Conservation (phyloP, 306 rosid genomes). For the Citrullus colocynthis region DNA sequence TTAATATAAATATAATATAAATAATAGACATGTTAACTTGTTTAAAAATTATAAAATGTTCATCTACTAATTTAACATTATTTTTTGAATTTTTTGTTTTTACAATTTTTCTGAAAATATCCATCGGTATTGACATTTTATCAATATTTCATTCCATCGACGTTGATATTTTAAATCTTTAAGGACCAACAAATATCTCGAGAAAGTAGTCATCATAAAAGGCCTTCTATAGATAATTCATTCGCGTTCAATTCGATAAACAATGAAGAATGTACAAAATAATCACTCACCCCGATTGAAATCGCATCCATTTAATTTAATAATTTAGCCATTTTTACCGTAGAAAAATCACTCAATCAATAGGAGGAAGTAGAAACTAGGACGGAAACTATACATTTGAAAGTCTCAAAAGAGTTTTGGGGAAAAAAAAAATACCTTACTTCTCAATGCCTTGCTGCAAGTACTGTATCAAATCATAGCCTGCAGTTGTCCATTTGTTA, state of each 20-base stretch:
- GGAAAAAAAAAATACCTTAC: slow-evolving; percentile 15
- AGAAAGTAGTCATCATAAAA: not conserved
- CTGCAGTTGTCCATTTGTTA: slow-evolving; percentile 99
- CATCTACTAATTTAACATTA: too few relatives aligned
- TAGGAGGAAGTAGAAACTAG: slow-evolving; percentile 2
- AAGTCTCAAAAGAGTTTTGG: slow-evolving; percentile 5
- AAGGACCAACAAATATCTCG: not conserved
- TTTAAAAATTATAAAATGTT: too few relatives aligned
- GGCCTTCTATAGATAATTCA: not conserved
- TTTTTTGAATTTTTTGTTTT: too few relatives aligned
- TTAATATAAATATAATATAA: too few relatives aligned
- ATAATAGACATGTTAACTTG: too few relatives aligned
- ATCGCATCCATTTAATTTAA: not conserved
- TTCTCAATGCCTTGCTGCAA: slow-evolving; percentile 98
- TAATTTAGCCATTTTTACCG: slow-evolving; percentile 3
- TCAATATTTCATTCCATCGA: too few relatives aligned
- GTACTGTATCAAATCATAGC: slow-evolving; percentile 92
- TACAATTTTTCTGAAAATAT: too few relatives aligned
- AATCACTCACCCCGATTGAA: not conserved
- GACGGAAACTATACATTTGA: slow-evolving; percentile 31
- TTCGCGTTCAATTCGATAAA: not conserved
- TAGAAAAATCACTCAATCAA: slow-evolving; percentile 11
- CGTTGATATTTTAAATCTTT: not conserved
- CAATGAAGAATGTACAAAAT: not conserved
- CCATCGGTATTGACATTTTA: too few relatives aligned